Evolutionary conservation across 1,139 yeast species (phyloP).

Genomic region (Candida labiduridarum): DNA sequence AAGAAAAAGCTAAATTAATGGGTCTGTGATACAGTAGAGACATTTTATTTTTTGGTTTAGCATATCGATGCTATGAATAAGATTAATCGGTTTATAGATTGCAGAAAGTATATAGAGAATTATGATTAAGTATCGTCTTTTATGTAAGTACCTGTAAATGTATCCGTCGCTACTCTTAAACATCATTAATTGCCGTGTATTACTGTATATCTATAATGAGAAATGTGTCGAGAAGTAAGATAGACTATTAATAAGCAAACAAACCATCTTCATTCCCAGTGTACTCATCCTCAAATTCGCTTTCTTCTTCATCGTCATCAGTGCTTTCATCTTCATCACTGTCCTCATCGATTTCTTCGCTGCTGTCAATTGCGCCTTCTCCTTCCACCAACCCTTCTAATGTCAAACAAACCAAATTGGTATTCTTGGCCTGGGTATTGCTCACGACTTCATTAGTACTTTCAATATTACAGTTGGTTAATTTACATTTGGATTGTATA

Average conservation of each 20-base stretch:
- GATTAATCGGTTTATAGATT: not conserved
- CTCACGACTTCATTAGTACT: slow-evolving; percentile 68
- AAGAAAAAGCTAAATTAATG: slow-evolving; percentile 10
- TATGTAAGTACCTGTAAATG: not conserved
- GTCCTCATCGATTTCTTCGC: slow-evolving; percentile 41
- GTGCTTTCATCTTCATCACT: slow-evolving; percentile 39
- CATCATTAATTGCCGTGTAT: too few relatives aligned
- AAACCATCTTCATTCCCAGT: slow-evolving; percentile 54
- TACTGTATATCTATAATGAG: too few relatives aligned
- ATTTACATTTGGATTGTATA: slow-evolving; percentile 59
- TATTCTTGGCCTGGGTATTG: slow-evolving; percentile 76
- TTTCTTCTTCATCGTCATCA: slow-evolving; percentile 38
- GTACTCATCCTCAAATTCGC: slow-evolving; percentile 41
- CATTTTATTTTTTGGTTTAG: not conserved
- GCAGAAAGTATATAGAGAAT: slow-evolving; percentile 3
- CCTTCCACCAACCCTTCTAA: slow-evolving; percentile 52
- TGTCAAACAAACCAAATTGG: slow-evolving; percentile 68
- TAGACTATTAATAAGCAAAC: slow-evolving; percentile 33
- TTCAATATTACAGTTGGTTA: slow-evolving; percentile 83
- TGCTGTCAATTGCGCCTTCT: slow-evolving; percentile 34
- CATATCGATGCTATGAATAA: not conserved
- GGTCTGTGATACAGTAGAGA: not conserved
- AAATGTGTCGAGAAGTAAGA: not conserved
- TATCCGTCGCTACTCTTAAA: not conserved
- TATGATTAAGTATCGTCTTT: not conserved